Base-by-base conservation (phyloP, 352 stramenopile genomes). In the Phytophthora litchii region DNA sequence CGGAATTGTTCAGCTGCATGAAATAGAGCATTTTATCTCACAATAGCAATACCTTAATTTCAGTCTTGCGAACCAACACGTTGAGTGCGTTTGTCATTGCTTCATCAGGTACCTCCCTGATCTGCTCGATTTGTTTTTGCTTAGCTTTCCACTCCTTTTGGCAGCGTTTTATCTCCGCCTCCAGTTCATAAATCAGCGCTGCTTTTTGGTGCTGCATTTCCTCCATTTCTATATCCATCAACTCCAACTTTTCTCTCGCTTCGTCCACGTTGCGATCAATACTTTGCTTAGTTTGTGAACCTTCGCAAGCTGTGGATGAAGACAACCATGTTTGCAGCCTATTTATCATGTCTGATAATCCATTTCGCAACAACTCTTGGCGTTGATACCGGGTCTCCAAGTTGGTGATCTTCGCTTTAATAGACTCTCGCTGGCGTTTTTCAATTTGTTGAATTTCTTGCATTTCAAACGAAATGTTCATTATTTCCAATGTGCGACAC, bases 1-100 rank as follows among this genome's bases (percentile, higher is more conserved):
- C 9, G 37, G 64, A 46, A 21, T 32, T 17, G 4, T 40, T 52
- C 35, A 64, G 31, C 20, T 32, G 49, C 3, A 45, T n/a, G 35
- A 17, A 46, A 36, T 6, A 25, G 6, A 40, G 16, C 0, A 47
- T 21, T 8, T 6, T n/a, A 49, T 0, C 9, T 2, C 14, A 37
- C 35, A 4, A 36, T 12, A 3, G 40, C 10, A 49, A 23, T 64
- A 89, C 81, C 78, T 88, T 88, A 12, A 91, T 70, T 45, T 91
- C 77, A 3, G 38, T 68, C 2, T 61, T 64, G 40, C 69, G 74
- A 14, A 76, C 58, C 27, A 91, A 57, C 9, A 91, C 42, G 38
- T 83, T 74, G 0, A 91, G 42, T 17, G 78, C 64, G 29, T 61
- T 88, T 23, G 63, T 54, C 19, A 49, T 57, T 17, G 60, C 63